Evolutionary conservation across 495 filamentous ascomycete species (phyloP).

Genomic region (Lepraria neglecta): DNA sequence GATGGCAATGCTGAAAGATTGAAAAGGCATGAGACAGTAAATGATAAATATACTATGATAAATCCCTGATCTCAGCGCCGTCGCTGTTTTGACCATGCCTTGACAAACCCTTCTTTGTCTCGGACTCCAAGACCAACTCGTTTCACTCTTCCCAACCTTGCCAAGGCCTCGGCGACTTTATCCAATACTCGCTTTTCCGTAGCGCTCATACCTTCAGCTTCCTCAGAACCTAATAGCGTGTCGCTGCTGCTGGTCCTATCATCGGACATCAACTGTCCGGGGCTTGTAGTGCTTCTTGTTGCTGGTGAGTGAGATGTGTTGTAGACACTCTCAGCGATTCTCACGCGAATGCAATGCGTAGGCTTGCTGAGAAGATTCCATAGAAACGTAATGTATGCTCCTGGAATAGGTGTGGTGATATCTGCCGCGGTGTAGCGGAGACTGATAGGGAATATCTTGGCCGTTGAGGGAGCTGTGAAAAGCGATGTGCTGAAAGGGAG

Average conservation of each 20-base stretch:
- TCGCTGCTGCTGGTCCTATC: constrained; percentile 35
- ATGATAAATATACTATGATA: constrained; percentile 21
- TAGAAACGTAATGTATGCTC: constrained; percentile 59
- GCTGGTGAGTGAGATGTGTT: constrained; percentile 32
- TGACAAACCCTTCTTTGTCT: constrained; percentile 79
- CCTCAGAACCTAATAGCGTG: constrained; percentile 35
- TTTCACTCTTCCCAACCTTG: constrained; percentile 86
- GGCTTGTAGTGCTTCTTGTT: constrained; percentile 39
- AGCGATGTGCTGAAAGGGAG: constrained; percentile 72
- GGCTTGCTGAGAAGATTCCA: constrained; percentile 81
- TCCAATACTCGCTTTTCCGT: constrained; percentile 62
- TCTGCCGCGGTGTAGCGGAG: constrained; percentile 83
- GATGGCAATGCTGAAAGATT: not conserved
- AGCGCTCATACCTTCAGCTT: constrained; percentile 38
- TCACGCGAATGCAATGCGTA: constrained; percentile 82
- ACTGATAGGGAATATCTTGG: constrained; percentile 80
- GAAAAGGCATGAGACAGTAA: not conserved
- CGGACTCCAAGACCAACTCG: constrained; percentile 72
- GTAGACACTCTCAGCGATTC: constrained; percentile 68
- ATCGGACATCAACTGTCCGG: constrained; percentile 38
- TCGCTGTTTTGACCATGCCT: constrained; percentile 51
- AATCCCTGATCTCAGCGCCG: constrained; percentile 30
- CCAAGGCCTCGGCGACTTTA: constrained; percentile 73
- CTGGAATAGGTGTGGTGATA: constrained; percentile 83
- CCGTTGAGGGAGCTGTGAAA: constrained; percentile 52